A percentile compares a stretch with the other conserved stretches of the same genome.
These are phyloP conservation scores for Lagerstroemia speciosa DNA, from an alignment of 345 rosid species.

Conservation along the genomic window DNA sequence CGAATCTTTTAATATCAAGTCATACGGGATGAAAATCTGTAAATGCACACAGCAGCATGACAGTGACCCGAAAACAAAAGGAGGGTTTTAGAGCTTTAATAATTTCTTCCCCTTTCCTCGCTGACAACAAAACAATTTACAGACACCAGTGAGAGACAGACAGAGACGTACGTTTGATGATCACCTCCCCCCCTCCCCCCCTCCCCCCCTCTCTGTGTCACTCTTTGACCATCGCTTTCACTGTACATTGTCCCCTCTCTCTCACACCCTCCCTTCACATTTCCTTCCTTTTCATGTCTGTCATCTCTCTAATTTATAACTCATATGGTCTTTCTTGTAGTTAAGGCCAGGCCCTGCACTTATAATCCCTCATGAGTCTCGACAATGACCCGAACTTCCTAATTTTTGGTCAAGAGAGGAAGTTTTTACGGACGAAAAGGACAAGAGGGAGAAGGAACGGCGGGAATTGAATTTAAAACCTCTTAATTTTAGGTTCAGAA, in stretches of 20 bases:
- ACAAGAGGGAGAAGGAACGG: too few species aligned
- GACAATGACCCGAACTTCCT: neutral
- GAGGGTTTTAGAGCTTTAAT: neutral
- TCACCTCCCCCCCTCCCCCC: neutral
- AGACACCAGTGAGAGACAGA: neutral
- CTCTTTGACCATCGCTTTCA: constrained; percentile 3
- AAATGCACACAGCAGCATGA: neutral
- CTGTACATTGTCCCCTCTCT: neutral
- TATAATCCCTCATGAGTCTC: neutral
- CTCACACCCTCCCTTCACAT: neutral
- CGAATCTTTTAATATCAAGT: too few species aligned
- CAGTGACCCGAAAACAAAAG: neutral
- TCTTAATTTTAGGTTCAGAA: too few species aligned
- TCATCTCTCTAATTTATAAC: neutral
- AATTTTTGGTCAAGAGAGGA: too few species aligned
- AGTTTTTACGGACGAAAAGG: too few species aligned
- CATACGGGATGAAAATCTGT: too few species aligned
- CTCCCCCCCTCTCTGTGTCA: neutral
- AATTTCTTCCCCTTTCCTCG: neutral
- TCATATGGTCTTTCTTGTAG: neutral
- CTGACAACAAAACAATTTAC: constrained; percentile 1
- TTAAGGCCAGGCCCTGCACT: neutral
- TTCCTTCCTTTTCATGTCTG: too few species aligned
- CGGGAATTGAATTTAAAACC: too few species aligned
- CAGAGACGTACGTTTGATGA: neutral